Base-by-base conservation (phyloP, 208 protist species). In the Trypanosomatidae sp. region DNA sequence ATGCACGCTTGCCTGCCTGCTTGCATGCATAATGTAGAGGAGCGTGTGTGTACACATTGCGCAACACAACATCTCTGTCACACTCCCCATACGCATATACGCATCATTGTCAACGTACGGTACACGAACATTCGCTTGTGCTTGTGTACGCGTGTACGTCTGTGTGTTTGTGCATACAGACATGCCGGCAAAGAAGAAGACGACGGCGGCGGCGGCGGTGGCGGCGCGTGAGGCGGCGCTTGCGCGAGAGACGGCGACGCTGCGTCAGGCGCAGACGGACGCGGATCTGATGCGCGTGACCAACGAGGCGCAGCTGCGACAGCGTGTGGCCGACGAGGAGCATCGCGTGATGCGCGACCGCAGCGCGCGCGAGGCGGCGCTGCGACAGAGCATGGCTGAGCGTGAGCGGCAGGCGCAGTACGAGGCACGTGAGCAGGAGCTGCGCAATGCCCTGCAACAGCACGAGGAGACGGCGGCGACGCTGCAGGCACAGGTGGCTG, bases 291-390 rank as follows among this genome's bases (percentile, higher is more conserved):
- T 80, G 32, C 52, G 49, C 39, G 67, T n/a, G n/a, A n/a, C 70
- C 39, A 66, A 76, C 24, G 84, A 87, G 51, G 32, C 41, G 11
- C 54, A 75, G 27, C 47, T 67, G 4, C 74, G 75, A 7, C 58
- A 73, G 32, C 52, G 56, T 21, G 39, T 86, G 13, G 73, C 80
- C 23, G 76, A 88, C 45, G 80, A 86, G 43, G 71, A 79, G 60
- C 26, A n/a, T 33, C 60, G 3, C 48, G 82, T 4, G 74, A 83
- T 13, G 47, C 56, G 16, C 48, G 68, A 7, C 66, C n/a, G n/a
- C n/a, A n/a, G 71, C 21, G 26, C 61, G 19, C 66, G 74, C 4
- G 56, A 83, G 48, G 39, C 66, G 49, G 61, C 72, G 22, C 30
- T 79, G 6, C 53, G 61, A 48, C 66, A 64, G 33, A 59, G 60